phyloP scores from a whole-genome alignment of 768 basidiomycete genomes.

The Rossbeevera mucosa region DNA sequence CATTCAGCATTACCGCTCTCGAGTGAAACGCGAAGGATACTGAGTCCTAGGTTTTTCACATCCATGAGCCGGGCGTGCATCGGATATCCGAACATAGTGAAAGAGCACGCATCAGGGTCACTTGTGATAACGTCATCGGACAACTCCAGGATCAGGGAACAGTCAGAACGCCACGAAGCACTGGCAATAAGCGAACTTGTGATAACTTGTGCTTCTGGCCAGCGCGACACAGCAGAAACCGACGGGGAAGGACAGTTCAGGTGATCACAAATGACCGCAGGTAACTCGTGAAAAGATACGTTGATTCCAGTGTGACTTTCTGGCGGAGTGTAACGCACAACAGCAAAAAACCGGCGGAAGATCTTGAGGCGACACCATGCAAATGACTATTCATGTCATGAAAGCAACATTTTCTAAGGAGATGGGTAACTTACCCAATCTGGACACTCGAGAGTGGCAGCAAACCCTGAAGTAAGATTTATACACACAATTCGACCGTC shows the following conservation, averaged over 20 bases:
- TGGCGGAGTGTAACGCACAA: not conserved
- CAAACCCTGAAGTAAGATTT: conserved; percentile 13
- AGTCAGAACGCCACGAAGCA: conserved; percentile 14
- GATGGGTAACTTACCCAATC: conserved; percentile 14
- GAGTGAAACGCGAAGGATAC: conserved; percentile 13
- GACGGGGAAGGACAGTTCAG: not conserved
- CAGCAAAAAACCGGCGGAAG: conserved; percentile 9
- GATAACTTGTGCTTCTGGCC: conserved; percentile 13
- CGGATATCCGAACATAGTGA: conserved; percentile 13
- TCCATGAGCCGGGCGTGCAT: not conserved
- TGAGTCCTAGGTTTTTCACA: not conserved
- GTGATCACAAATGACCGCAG: conserved; percentile 9
- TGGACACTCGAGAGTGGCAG: conserved; percentile 13
- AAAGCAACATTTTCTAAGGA: not conserved
- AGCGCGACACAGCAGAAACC: conserved; percentile 1
- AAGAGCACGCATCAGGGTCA: conserved; percentile 5
- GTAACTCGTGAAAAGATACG: conserved; percentile 15
- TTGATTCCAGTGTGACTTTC: not conserved
- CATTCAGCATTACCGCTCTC: conserved; percentile 5
- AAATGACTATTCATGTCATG: conserved; percentile 7
- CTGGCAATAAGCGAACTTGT: conserved; percentile 7
- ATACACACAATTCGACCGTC: conserved; percentile 16
- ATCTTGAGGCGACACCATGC: conserved; percentile 13
- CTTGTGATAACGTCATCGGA: conserved; percentile 12
- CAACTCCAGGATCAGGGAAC: conserved; percentile 4